Evolutionary conservation across 768 basidiomycete species (phyloP), one percentile per base, ranked within the genome.

Genomic region (Lentinula aciculospora): DNA sequence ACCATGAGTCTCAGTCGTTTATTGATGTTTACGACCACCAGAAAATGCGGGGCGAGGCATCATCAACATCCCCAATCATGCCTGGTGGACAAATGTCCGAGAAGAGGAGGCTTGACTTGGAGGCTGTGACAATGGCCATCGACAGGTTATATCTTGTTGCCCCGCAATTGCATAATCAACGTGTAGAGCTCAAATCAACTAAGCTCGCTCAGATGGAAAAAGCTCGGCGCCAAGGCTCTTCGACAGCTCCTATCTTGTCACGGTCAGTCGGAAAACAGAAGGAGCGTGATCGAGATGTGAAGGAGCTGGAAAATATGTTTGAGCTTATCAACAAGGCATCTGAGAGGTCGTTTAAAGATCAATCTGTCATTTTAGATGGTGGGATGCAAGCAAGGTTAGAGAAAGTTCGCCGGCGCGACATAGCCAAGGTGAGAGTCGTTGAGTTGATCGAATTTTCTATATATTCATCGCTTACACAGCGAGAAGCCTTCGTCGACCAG

Each of bases 121-220:
- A 97, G 63, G 78, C 81, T 10, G 85, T 98, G 45, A 83, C 91
- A 0, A 80, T 82, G 68, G 94, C 97, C 29, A 95, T 99, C 64
- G 94, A 96, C 68, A 78, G 94, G 36, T 74, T 98, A 10, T 92
- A 97, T 69, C 70, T 81, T 7, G 89, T 88, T 29, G 85, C 93
- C 0, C 95, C 96, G 0, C 94, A 96, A 68, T 71, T 98, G 40
- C 83, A 88, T 59, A 88, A 95, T 67, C 96, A 99, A 69, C 84
- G 97, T 0, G 93, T 91, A n/a, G 94, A 95, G 68, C 81, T 96
- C 45, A 86, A 87, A 64, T 79, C 78, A 4, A 73, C 82, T 25
- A 89, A 92, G 66, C 64, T 86, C 13, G 80, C 81, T 12, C 81
- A 92, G 69, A 81, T 93, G 75, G 89, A 92, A 69, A 79, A 80